Conservation (phyloP, 176 grass and related monocot species). For the Urochloa ruziziensis region DNA sequence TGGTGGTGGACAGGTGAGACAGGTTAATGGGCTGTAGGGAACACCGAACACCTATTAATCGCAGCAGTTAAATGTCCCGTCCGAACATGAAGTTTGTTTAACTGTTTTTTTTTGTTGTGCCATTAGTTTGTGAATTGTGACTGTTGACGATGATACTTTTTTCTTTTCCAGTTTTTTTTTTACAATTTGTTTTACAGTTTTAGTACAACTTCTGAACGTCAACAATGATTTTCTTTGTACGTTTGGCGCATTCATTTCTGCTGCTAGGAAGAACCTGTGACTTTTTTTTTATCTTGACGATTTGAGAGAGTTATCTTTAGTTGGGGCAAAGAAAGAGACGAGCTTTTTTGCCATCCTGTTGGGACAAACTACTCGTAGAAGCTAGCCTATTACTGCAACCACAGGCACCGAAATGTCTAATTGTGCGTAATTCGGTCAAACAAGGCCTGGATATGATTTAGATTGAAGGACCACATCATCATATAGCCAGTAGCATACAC, state of each 20-base stretch:
- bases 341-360: no score
- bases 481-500: background rate
- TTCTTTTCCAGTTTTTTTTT: background rate
- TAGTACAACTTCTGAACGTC: background rate
- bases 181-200: background rate
- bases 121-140: background rate
- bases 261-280: background rate
- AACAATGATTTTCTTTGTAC: background rate
- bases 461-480: background rate
- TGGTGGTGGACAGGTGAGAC: slow-evolving; percentile 11
- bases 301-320: background rate
- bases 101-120: background rate
- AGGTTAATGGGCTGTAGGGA: background rate
- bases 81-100: background rate
- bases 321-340: background rate
- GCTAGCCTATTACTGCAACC: background rate
- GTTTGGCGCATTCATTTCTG: background rate
- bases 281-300: no score
- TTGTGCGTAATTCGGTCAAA: background rate
- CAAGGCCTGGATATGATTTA: background rate
- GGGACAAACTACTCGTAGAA: background rate
- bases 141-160: background rate
- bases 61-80: background rate
- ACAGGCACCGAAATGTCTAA: background rate
- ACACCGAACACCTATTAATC: background rate